phyloP scores from a whole-genome alignment of 176 grass and related monocot genomes.

The Zea luxurians region DNA sequence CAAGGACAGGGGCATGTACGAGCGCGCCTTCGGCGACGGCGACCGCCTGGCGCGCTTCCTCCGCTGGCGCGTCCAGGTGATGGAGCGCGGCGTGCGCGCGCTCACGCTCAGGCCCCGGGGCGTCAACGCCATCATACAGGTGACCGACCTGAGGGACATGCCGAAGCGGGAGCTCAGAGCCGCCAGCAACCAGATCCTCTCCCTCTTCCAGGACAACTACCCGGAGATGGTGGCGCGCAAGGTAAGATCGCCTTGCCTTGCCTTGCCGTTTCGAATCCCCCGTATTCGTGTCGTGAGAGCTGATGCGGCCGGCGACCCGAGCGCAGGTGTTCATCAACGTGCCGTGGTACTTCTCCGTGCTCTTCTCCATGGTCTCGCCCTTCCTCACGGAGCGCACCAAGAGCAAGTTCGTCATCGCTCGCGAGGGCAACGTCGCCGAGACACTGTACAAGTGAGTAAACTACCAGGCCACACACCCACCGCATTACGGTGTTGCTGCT shows the following conservation, averaged over 20 bases:
- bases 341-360: conserved; percentile 93
- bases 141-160: conserved; percentile 94
- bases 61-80: conserved; percentile 91
- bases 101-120: conserved; percentile 77
- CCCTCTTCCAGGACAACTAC: conserved; percentile 98
- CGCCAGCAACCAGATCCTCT: conserved; percentile 84
- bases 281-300: background rate
- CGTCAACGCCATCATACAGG: conserved; percentile 92
- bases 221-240: conserved; percentile 95
- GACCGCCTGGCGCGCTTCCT: conserved; percentile 80
- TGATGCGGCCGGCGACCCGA: background rate
- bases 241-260: conserved; percentile 31
- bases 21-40: conserved; percentile 72
- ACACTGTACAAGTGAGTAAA: conserved; percentile 65
- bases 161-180: conserved; percentile 88
- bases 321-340: conserved; percentile 90
- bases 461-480: background rate
- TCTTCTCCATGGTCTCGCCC: conserved; percentile 85
- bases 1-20: conserved; percentile 75
- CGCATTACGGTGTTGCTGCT: no score
- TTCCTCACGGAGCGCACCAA: conserved; percentile 97
- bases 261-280: background rate
- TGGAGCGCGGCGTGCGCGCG: conserved; percentile 84
- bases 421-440: conserved; percentile 91
- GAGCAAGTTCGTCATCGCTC: conserved; percentile 96